A percentile compares a stretch with the other conserved stretches of the same genome.
These are phyloP conservation scores for Magnolia officinalis DNA, from an alignment of 164 flowering plant species.

Conservation along the genomic window DNA sequence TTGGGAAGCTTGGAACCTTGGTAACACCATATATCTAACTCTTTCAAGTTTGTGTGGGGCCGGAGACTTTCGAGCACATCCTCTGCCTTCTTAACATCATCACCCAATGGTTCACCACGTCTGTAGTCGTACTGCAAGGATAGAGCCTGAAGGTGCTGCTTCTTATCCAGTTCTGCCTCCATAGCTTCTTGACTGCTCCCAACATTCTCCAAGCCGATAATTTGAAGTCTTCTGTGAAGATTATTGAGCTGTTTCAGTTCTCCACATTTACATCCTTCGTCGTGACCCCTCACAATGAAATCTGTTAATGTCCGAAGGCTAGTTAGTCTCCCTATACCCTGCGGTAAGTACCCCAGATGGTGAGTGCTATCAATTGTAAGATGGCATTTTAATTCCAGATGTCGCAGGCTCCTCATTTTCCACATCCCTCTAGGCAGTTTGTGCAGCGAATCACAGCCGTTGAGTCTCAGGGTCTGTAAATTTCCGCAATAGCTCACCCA, in stretches of 20 bases:
- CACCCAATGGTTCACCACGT: neutral
- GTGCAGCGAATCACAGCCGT: neutral
- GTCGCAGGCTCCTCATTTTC: neutral
- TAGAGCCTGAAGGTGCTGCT: neutral
- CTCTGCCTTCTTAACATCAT: neutral
- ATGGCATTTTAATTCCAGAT: neutral
- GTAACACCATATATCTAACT: neutral
- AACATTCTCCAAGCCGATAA: too few species aligned
- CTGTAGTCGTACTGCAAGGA: neutral
- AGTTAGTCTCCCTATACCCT: neutral
- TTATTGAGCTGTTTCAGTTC: too few species aligned
- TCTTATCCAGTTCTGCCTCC: conserved; percentile 1
- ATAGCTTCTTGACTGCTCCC: neutral
- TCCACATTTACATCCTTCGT: neutral
- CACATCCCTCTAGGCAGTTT: neutral
- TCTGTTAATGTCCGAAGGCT: neutral
- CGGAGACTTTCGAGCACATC: neutral
- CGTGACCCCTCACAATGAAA: neutral
- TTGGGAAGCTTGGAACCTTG: neutral
- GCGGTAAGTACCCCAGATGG: neutral
- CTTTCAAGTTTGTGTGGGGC: neutral
- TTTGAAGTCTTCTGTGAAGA: too few species aligned
- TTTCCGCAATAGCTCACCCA: neutral
- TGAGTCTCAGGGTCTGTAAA: neutral
- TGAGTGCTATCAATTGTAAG: too few species aligned